Conservation (phyloP, 2,329 filamentous ascomycete genomes). For the Botryotinia narcissicola region DNA sequence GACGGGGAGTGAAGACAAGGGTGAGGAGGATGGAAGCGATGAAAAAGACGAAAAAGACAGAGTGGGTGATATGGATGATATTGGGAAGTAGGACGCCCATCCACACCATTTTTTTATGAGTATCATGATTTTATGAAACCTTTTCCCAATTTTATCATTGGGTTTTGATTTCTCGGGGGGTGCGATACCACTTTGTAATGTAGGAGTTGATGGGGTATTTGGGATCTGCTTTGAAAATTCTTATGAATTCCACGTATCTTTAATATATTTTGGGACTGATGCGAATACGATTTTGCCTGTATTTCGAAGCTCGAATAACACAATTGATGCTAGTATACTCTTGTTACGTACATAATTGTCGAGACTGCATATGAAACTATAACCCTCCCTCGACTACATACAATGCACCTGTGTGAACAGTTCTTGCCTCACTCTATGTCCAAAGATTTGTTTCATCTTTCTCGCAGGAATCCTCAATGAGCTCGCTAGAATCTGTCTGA, state of each 20-base stretch:
- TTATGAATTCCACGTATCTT: background rate
- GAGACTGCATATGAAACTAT: background rate
- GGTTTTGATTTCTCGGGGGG: accelerated
- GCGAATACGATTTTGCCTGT: accelerated
- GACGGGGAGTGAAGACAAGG: too few relatives aligned
- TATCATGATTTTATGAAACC: background rate
- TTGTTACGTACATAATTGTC: background rate
- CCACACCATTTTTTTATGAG: background rate
- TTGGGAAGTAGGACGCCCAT: background rate
- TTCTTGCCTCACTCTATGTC: background rate
- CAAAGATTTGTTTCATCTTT: background rate
- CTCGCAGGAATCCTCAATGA: background rate
- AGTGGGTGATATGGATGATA: background rate
- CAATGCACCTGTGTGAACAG: background rate
- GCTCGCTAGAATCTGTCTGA: background rate
- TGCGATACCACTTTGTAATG: background rate
- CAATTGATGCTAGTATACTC: background rate
- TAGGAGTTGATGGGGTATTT: background rate
- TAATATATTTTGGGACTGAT: background rate
- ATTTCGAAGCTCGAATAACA: too few relatives aligned
- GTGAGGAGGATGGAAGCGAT: background rate
- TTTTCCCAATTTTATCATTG: background rate
- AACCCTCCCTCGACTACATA: background rate
- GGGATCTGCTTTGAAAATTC: background rate
- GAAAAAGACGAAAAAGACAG: background rate